Evolutionary conservation across 2,329 filamentous ascomycete species (phyloP).

Genomic region (Fusarium sp.): DNA sequence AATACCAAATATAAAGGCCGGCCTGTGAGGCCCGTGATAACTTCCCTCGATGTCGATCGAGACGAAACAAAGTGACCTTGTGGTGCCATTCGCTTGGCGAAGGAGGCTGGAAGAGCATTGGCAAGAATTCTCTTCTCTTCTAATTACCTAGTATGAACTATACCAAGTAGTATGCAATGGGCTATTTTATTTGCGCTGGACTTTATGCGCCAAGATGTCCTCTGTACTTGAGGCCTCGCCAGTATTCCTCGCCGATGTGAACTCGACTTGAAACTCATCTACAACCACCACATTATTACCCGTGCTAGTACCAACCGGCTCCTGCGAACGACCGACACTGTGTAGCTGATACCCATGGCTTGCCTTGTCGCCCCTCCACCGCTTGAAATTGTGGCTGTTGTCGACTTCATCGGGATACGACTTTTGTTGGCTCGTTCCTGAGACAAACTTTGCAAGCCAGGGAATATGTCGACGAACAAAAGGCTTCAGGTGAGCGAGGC

Average conservation of each 20-base stretch:
- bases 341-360: slow-evolving; percentile 1
- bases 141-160: background rate
- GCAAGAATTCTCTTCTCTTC: background rate
- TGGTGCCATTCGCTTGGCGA: background rate
- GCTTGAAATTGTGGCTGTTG: slow-evolving; percentile 1
- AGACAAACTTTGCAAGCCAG: background rate
- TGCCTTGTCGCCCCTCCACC: slow-evolving; percentile 1
- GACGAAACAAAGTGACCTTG: background rate
- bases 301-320: background rate
- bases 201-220: background rate
- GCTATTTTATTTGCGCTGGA: background rate
- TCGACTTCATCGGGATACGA: background rate
- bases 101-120: background rate
- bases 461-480: slow-evolving; percentile 9
- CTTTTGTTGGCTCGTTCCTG: background rate
- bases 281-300: background rate
- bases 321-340: background rate
- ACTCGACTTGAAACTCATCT: background rate
- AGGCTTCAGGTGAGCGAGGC: slow-evolving; percentile 1
- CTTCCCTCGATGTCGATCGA: no score
- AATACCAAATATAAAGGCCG: no score
- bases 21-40: no score
- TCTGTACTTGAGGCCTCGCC: background rate
- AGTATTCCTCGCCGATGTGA: background rate
- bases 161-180: background rate